Conservation (phyloP, 257 asterid species). For the Mitragyna speciosa region DNA sequence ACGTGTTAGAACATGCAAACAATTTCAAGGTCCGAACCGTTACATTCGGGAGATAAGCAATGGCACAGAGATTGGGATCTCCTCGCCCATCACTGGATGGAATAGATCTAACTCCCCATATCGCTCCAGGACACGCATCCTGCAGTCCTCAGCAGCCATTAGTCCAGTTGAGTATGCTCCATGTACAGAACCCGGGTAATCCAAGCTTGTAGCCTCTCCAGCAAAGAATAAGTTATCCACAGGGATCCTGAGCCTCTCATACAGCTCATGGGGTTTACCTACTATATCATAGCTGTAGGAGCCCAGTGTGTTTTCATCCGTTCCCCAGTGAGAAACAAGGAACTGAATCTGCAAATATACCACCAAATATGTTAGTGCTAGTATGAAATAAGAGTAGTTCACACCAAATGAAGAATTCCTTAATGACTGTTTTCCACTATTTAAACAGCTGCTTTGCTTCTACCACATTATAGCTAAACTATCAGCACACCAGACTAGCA, state of each 20-base stretch:
- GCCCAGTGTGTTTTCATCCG: constrained; percentile 66
- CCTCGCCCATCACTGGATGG: constrained; percentile 77
- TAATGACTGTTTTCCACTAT: not conserved
- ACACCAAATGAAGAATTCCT: not conserved
- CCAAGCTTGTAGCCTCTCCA: constrained; percentile 81
- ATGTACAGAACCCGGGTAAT: constrained; percentile 86
- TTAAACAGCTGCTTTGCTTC: not conserved
- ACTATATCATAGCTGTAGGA: constrained; percentile 85
- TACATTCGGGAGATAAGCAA: constrained; percentile 42
- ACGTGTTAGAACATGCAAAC: not conserved
- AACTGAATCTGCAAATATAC: constrained; percentile 58
- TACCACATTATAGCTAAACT: not conserved
- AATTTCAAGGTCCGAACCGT: not conserved
- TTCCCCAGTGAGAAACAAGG: constrained; percentile 90
- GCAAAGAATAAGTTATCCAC: constrained; percentile 90
- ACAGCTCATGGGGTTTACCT: constrained; percentile 75
- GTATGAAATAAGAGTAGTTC: not conserved
- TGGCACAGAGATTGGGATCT: constrained; percentile 54
- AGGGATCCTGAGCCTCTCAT: constrained; percentile 73
- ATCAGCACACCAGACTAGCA: not conserved
- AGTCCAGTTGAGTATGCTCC: constrained; percentile 88
- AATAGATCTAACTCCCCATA: constrained; percentile 75
- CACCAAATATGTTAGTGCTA: not conserved
- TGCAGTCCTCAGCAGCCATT: constrained; percentile 90
- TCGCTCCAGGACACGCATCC: constrained; percentile 84